Base-by-base conservation (phyloP, 2,329 filamentous ascomycete genomes). In the Paracoccidioides brasiliensis region DNA sequence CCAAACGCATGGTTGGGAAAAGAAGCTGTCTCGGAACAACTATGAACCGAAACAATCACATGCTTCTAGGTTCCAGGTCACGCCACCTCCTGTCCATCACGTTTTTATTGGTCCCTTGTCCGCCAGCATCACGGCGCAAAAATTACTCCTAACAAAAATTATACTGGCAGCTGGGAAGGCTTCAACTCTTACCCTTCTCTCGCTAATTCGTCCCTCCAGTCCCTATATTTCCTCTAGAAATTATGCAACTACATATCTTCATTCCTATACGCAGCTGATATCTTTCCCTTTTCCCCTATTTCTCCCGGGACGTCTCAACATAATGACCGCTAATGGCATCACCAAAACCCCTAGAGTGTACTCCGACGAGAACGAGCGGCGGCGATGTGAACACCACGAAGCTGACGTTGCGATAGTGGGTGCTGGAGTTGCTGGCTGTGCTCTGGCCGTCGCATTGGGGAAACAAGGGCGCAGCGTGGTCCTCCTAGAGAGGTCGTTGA, bases 381-480 rank as follows among this genome's bases (percentile, higher is more conserved):
- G 79, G 59, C 70, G 80, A 62, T 68, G 68, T 46, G 64, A 75
- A 43, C 78, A 83, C 70, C 80, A 84, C 63, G 79, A 83, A 63
- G 80, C 79, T 59, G 93, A 98, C 65, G 83, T 95, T 40, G 87
- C 97, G 44, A 85, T 98, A 53, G 85, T 98, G 41, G 93, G 93
- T 61, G 93, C 89, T 2, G 93, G 93, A 55, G 80, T 97, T 57
- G 82, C 95, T 60, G 93, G 93, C 43, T 95, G 89, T 70, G 88
- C 90, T 22, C 77, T 90, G 28, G 91, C 93, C 15, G 86, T 84
- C 60, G 83, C 91, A 28, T 79, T 97, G 48, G 90, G 87, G 57
- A 84, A 86, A 64, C 93, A 97, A 74, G 90, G 90, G 54, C 83
- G 93, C 60, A 94, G 87, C 69, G 90, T 98, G 32, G 79, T 97